phyloP scores from a whole-genome alignment of 495 filamentous ascomycete genomes.

The Chaetomium tenue region DNA sequence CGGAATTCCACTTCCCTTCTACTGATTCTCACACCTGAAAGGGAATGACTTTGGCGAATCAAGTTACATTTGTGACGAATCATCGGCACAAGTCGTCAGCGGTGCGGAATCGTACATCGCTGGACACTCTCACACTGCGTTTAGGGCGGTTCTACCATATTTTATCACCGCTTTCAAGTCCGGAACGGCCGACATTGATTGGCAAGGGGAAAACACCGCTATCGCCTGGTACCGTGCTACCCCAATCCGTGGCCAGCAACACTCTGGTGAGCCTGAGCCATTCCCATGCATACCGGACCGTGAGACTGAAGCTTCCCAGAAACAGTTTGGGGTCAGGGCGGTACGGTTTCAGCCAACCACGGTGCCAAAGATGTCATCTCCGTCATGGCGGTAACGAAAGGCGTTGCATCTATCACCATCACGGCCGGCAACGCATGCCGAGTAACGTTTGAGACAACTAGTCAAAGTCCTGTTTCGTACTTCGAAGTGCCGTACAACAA shows the following conservation, averaged over 20 bases:
- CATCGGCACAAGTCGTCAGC: slow-evolving; percentile 48
- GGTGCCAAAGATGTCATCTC: slow-evolving; percentile 50
- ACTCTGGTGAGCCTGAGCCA: slow-evolving; percentile 43
- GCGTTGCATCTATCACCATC: slow-evolving; percentile 43
- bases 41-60: slow-evolving; percentile 81
- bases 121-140: slow-evolving; percentile 40
- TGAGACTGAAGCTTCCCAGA: slow-evolving; percentile 24
- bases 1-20: neutral
- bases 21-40: slow-evolving; percentile 31
- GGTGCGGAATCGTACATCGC: slow-evolving; percentile 53
- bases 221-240: slow-evolving; percentile 65
- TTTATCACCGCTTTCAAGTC: slow-evolving; percentile 65
- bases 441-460: slow-evolving; percentile 42
- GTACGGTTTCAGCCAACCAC: slow-evolving; percentile 37
- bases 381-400: slow-evolving; percentile 43
- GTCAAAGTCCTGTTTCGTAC: slow-evolving; percentile 44
- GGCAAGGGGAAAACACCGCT: slow-evolving; percentile 49
- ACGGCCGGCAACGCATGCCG: slow-evolving; percentile 46
- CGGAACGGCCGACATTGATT: slow-evolving; percentile 43
- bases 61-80: slow-evolving; percentile 66
- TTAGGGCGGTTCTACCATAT: slow-evolving; percentile 56
- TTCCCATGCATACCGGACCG: slow-evolving; percentile 15
- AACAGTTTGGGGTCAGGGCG: slow-evolving; percentile 50
- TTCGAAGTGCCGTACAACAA: slow-evolving; percentile 56
- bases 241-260: slow-evolving; percentile 32